Conservation (phyloP, 2,329 filamentous ascomycete species). For the Whalleya microplaca region DNA sequence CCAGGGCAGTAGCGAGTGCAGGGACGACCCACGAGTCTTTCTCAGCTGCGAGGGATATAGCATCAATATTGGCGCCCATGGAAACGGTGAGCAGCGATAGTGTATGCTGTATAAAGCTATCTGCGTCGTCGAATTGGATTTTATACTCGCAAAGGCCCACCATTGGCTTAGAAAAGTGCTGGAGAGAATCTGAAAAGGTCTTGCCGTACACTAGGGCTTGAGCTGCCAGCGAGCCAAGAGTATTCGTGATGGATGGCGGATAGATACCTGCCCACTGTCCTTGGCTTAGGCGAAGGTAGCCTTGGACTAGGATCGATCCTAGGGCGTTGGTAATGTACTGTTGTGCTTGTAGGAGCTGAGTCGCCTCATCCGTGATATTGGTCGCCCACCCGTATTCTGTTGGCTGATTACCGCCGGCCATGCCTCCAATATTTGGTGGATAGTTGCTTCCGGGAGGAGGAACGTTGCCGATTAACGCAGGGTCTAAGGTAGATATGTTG, state of each 20-base stretch:
- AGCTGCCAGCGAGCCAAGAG: slow-evolving; percentile 38
- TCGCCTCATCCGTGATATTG: slow-evolving; percentile 35
- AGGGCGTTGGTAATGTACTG: slow-evolving; percentile 41
- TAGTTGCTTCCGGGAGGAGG: slow-evolving; percentile 33
- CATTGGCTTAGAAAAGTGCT: slow-evolving; percentile 37
- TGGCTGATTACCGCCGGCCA: slow-evolving; percentile 41
- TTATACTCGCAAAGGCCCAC: slow-evolving; percentile 35
- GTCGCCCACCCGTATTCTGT: slow-evolving; percentile 39
- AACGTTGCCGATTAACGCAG: slow-evolving; percentile 28
- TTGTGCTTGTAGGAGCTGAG: slow-evolving; percentile 33
- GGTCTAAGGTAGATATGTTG: slow-evolving; percentile 32
- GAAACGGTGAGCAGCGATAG: slow-evolving; percentile 34
- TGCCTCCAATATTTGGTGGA: slow-evolving; percentile 34
- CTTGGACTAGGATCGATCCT: slow-evolving; percentile 38
- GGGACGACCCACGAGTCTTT: slow-evolving; percentile 41
- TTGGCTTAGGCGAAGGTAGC: slow-evolving; percentile 31
- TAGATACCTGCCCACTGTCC: slow-evolving; percentile 39
- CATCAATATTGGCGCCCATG: slow-evolving; percentile 38
- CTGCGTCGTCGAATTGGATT: slow-evolving; percentile 25
- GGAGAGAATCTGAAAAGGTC: slow-evolving; percentile 40
- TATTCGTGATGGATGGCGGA: slow-evolving; percentile 38
- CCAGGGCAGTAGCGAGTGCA: slow-evolving; percentile 38
- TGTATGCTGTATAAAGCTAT: slow-evolving; percentile 34
- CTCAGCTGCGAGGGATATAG: slow-evolving; percentile 30
- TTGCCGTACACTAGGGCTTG: slow-evolving; percentile 43